Conservation (phyloP, 2,329 filamentous ascomycete genomes). For the Fusarium xyrophilum region DNA sequence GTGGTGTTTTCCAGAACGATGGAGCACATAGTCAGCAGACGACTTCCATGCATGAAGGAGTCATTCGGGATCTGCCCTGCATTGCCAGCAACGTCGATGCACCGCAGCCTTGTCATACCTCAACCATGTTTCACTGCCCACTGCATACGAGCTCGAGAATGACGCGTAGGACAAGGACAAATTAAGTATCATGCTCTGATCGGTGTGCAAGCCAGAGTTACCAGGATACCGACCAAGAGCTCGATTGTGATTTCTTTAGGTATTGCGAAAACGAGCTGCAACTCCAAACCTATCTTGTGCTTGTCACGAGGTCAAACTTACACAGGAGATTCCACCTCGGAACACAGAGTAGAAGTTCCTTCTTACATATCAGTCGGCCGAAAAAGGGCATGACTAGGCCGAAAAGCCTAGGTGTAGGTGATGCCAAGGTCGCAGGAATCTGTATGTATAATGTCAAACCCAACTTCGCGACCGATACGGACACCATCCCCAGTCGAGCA, state of each 20-base stretch:
- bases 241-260: constrained; percentile 12
- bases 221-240: constrained; percentile 1
- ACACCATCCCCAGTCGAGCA: constrained; percentile 26
- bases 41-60: constrained; percentile 36
- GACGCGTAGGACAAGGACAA: constrained; percentile 15
- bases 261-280: constrained; percentile 3
- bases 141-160: constrained; percentile 28
- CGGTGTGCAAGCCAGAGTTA: constrained; percentile 9
- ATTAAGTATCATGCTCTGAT: constrained; percentile 12
- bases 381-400: constrained; percentile 34
- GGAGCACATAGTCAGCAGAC: constrained; percentile 38
- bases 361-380: constrained; percentile 35
- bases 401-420: constrained; percentile 27
- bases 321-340: constrained; percentile 14
- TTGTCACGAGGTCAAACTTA: constrained; percentile 22
- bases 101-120: constrained; percentile 37
- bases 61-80: constrained; percentile 39
- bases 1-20: constrained; percentile 20
- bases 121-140: constrained; percentile 37
- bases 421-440: constrained; percentile 29
- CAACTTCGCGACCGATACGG: constrained; percentile 22
- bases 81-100: constrained; percentile 38
- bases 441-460: constrained; percentile 17
- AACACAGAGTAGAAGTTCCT: constrained; percentile 25
- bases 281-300: background rate